Base-by-base conservation (phyloP, 2,329 filamentous ascomycete genomes). In the Arthrobotrys megalospora region DNA sequence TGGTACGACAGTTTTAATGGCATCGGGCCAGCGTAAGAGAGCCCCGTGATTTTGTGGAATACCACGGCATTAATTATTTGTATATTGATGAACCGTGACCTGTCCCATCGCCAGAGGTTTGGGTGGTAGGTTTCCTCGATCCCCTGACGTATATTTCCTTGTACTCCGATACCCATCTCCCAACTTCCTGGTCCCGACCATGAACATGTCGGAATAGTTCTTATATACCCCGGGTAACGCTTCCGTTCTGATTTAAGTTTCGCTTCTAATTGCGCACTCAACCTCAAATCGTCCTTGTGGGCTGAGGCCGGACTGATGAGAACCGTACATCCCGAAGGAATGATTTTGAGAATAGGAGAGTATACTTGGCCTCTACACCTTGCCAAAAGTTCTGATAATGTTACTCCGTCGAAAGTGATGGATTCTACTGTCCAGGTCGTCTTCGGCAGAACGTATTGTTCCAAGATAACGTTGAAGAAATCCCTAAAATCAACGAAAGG, bases 41-140 rank as follows among this genome's bases (percentile, higher is more conserved):
- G 36, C 12, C 60, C 60, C 5, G 60, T 64, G 19, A 64, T 64
- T 32, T n/a, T 34, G 4, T 48, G 16, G 24, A 64, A 64, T 12
- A 48, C 19, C 6, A 64, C 60, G 43, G 60, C 60, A 34, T 64
- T 64, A 12, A 64, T 43, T 12, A 64, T 64, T n/a, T 64, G 60
- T 16, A 64, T 34, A 48, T 64, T 64, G 21, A 64, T 36, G 41
- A 64, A 64, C 28, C 19, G 7, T 6, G 60, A 47, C 28, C 34
- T 47, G 6, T 64, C 24, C 60, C 60, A 64, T n/a, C 34, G 19
- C 60, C 60, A 64, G 6, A 64, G 19, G 7, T 43, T 11, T 47
- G 60, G 60, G 11, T 64, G 5, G 8, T 14, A 1, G 16, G 63
- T 66, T 3, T 66, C 14, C 34, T 2, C 1, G n/a, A 66, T 66